These are phyloP conservation scores for Phytophthora sp. DNA, from an alignment of 352 stramenopile genomes.

Conservation along the genomic window DNA sequence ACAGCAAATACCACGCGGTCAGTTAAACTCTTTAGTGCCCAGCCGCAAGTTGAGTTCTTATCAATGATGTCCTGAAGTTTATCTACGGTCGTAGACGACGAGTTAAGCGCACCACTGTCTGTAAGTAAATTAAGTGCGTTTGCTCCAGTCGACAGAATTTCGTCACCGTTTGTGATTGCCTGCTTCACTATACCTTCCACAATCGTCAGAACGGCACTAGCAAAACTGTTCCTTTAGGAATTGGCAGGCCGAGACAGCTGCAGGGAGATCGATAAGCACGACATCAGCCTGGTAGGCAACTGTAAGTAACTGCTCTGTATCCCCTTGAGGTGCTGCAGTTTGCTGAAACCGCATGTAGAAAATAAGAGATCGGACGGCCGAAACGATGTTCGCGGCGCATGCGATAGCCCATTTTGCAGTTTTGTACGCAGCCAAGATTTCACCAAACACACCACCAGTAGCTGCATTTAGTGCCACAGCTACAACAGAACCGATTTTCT, in stretches of 20 bases:
- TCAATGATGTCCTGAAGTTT: conserved; percentile 10
- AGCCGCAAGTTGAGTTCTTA: conserved; percentile 14
- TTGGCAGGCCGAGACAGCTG: conserved; percentile 2
- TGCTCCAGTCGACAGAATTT: conserved; percentile 7
- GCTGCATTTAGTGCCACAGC: conserved; percentile 16
- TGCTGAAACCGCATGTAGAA: conserved; percentile 25
- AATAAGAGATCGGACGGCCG: conserved; percentile 9
- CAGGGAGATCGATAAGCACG: conserved; percentile 9
- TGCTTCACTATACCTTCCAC: conserved; percentile 22
- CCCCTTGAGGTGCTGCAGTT: conserved; percentile 13
- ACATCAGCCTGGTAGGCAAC: conserved; percentile 19
- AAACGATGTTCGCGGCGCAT: conserved; percentile 8
- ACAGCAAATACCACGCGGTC: conserved; percentile 5
- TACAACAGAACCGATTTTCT: conserved; percentile 17
- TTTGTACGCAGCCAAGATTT: conserved; percentile 9
- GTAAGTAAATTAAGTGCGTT: conserved; percentile 7
- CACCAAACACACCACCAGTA: conserved; percentile 18
- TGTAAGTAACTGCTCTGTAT: conserved; percentile 8
- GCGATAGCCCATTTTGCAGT: conserved; percentile 14
- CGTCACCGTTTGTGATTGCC: conserved; percentile 17
- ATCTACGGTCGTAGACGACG: conserved; percentile 2
- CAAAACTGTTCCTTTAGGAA: conserved; percentile 9
- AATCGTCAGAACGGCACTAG: background rate
- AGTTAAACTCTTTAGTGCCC: conserved; percentile 11
- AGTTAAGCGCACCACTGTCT: background rate